These are phyloP conservation scores for Tricholoma matsutake DNA, from an alignment of 768 basidiomycete genomes.

Conservation along the genomic window DNA sequence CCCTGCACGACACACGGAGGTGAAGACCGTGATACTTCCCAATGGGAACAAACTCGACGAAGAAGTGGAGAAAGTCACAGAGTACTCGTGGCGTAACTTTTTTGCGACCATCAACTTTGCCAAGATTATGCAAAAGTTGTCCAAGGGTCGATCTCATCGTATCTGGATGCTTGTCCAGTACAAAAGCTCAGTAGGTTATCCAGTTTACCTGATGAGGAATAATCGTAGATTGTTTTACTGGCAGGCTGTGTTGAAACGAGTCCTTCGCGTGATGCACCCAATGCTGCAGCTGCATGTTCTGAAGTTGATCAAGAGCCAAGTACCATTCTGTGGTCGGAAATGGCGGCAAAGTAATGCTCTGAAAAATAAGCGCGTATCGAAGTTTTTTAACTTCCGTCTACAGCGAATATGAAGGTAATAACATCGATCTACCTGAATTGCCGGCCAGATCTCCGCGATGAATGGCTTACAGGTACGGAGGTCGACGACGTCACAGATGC, in stretches of 20 bases:
- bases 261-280: conserved; percentile 90
- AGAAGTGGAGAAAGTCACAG: conserved; percentile 88
- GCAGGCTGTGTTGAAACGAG: conserved; percentile 95
- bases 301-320: conserved; percentile 98
- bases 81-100: conserved; percentile 98
- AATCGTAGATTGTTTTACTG: background rate
- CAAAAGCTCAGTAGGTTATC: conserved; percentile 82
- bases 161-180: conserved; percentile 97
- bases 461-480: conserved; percentile 94
- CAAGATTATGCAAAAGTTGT: conserved; percentile 96
- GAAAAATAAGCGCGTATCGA: conserved; percentile 3
- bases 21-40: conserved; percentile 56
- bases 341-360: conserved; percentile 85
- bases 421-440: conserved; percentile 98
- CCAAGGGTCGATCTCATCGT: conserved; percentile 90
- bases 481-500: conserved; percentile 92
- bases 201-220: background rate
- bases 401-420: conserved; percentile 99
- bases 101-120: conserved; percentile 97
- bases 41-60: conserved; percentile 78
- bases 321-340: conserved; percentile 95
- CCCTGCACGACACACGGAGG: conserved; percentile 54
- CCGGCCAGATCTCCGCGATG: conserved; percentile 93
- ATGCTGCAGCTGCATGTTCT: conserved; percentile 91
- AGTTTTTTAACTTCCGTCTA: conserved; percentile 9